These are phyloP conservation scores for Candida glucosophila DNA, from an alignment of 1,139 yeast species.

Conservation along the genomic window DNA sequence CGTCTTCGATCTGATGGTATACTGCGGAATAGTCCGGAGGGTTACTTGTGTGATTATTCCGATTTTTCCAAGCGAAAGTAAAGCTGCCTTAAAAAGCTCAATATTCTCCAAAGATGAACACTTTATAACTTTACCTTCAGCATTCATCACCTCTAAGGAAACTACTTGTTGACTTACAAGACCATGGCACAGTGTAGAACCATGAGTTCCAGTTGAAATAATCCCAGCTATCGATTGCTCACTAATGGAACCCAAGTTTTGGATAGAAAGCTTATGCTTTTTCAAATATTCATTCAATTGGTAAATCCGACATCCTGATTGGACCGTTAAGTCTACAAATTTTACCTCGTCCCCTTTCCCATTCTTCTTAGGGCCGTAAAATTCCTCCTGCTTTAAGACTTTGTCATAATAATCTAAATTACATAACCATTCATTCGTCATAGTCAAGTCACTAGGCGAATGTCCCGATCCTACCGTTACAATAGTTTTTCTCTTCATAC, in stretches of 20 bases:
- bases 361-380: constrained; percentile 27
- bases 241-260: constrained; percentile 87
- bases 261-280: constrained; percentile 64
- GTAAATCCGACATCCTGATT: constrained; percentile 82
- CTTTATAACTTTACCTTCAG: constrained; percentile 59
- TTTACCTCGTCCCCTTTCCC: constrained; percentile 37
- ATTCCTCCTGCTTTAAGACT: constrained; percentile 36
- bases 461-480: constrained; percentile 93
- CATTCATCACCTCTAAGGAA: constrained; percentile 61
- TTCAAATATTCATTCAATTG: constrained; percentile 66
- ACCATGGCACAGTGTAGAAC: constrained; percentile 90
- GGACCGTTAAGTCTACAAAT: constrained; percentile 84
- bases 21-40: constrained; percentile 73
- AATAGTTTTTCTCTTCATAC: constrained; percentile 50
- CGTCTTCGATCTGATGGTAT: constrained; percentile 72
- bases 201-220: constrained; percentile 95
- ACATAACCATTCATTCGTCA: constrained; percentile 84
- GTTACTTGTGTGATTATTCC: constrained; percentile 91
- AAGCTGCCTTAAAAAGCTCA: constrained; percentile 74
- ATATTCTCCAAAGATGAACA: constrained; percentile 65
- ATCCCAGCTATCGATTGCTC: constrained; percentile 93
- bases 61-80: constrained; percentile 81
- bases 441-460: constrained; percentile 86
- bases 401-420: constrained; percentile 69
- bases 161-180: constrained; percentile 84